phyloP scores from a whole-genome alignment of 83 land plant species.

The Larix sibirica region DNA sequence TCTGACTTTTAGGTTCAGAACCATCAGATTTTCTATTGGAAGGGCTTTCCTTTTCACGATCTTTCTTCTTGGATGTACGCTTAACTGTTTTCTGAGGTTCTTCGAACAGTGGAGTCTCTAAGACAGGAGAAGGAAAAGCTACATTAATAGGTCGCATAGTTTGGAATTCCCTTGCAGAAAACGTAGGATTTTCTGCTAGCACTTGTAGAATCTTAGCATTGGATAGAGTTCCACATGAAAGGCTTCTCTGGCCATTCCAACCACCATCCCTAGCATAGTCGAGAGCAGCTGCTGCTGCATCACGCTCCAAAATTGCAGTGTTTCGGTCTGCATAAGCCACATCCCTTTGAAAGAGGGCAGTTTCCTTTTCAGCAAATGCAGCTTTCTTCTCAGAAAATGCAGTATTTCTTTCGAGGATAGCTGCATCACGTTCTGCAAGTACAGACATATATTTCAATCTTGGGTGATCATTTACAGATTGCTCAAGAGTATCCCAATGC shows the following conservation, averaged over 20 bases:
- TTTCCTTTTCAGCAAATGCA: slow-evolving; percentile 21
- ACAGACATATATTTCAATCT: slow-evolving; percentile 58
- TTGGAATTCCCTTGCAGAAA: slow-evolving; percentile 9
- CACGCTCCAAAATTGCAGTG: slow-evolving; percentile 35
- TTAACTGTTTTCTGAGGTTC: slow-evolving; percentile 18
- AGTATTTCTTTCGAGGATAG: slow-evolving; percentile 30
- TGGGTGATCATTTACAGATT: slow-evolving; percentile 40
- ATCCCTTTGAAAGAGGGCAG: slow-evolving; percentile 32
- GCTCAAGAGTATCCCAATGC: slow-evolving; percentile 56
- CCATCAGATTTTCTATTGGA: slow-evolving; percentile 39
- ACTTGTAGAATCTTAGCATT: slow-evolving; percentile 40
- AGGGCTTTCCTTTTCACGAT: slow-evolving; percentile 22
- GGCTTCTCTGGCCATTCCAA: slow-evolving; percentile 46
- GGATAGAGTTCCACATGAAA: not conserved
- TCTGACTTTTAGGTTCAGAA: slow-evolving; percentile 19
- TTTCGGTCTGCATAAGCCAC: slow-evolving; percentile 43
- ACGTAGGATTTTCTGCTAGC: slow-evolving; percentile 27
- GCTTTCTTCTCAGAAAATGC: slow-evolving; percentile 37
- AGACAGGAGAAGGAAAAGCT: slow-evolving; percentile 20
- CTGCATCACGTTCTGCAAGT: slow-evolving; percentile 43
- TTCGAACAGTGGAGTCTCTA: slow-evolving; percentile 36
- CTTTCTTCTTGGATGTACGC: slow-evolving; percentile 21
- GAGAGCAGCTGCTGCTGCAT: slow-evolving; percentile 28
- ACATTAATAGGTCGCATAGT: slow-evolving; percentile 16
- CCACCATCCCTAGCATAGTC: slow-evolving; percentile 41